Evolutionary conservation across 2,329 filamentous ascomycete genomes (phyloP), one percentile per base, ranked within the genome.

Genomic region (Fusarium brachygibbosum): DNA sequence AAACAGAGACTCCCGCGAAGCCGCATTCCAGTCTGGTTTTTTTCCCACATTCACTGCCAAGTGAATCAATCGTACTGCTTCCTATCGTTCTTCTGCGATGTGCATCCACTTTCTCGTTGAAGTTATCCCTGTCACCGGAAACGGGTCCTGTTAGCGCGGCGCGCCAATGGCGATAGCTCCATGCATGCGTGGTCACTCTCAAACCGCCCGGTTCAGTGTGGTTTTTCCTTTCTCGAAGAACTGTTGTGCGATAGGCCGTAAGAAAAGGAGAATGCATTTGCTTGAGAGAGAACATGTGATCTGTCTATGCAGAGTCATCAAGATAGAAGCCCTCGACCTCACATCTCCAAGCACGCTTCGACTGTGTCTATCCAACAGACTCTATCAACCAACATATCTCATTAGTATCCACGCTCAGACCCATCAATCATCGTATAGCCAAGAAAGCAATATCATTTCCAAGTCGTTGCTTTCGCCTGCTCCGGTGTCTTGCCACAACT

Each of bases 131-230:
- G 58, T 51, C 67, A 57, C 66, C 53, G 63, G 41, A 40, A 34
- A 42, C 53, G 32, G 59, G 44, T 54, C 41, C 23, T 50, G 19
- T 51, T 69, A 69, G 67, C 66, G 67, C 46, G 49, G 19, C 40
- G 23, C 62, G 34, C 66, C 65, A 68, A 50, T 29, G 28, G 19
- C 53, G 41, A 70, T 69, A 56, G 66, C 56, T 46, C 46, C 62
- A 70, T 63, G 56, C 32, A 58, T 51, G 51, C 56, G 28, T 58
- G 48, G 52, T 66, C 61, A 62, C 50, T 53, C 51, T 38, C 49
- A 66, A 69, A 49, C 42, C 41, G 41, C 44, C 57, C 41, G 9
- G 32, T 35, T 42, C n/a, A 45, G 35, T 44, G 21, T 55, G 13
- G 1, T 35, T 41, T 65, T 51, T 35, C 31, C 62, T 31, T 50